Base-by-base conservation (phyloP, 495 filamentous ascomycete genomes). In the Podospora fimiseda region DNA sequence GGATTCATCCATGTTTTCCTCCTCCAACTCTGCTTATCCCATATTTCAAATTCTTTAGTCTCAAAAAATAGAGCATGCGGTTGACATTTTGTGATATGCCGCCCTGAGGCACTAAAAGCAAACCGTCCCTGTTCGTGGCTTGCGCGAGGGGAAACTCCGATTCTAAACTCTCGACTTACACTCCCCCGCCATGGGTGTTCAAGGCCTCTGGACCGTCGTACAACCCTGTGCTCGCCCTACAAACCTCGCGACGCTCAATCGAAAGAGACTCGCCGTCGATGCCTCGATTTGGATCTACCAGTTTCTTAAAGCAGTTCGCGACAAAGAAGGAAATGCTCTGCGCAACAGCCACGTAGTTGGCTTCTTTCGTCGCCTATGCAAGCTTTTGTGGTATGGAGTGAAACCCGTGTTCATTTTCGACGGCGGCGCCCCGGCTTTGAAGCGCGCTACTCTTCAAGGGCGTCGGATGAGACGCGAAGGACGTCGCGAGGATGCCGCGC, bases 201-300 rank as follows among this genome's bases (percentile, higher is more conserved):
- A 90, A 64, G 90, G 90, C 51, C 89, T 98, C 51, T 98, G 93
- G 93, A 89, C 86, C 38, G 86, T 98, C 44, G 75, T 96, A 53
- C 87, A 94, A 67, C 93, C 93, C 27, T 95, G 86, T 62, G 93
- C 92, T 21, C 83, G 86, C 19, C 86, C 86, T 15, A 90, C 93
- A 53, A 95, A 95, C 69, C 87, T 98, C 59, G 89, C 94, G 65
- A 95, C 93, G 1, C 84, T 98, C 47, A 95, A 96, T 67, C 85
- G 85, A 54, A 96, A 95, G 66, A 89, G 93, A 19, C 83, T 98
- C 53, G 93, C 93, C 23, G 88, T 98, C 67, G 93, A 98, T 70
- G 93, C 94, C 48, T 95, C 90, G 2, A 98, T 97, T 62, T 98
- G 93, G 93, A 96, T 98, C 53, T 98, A 98, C 73, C 93, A 98